Conservation (phyloP, 306 rosid genomes). For the Gleditsia sinensis region DNA sequence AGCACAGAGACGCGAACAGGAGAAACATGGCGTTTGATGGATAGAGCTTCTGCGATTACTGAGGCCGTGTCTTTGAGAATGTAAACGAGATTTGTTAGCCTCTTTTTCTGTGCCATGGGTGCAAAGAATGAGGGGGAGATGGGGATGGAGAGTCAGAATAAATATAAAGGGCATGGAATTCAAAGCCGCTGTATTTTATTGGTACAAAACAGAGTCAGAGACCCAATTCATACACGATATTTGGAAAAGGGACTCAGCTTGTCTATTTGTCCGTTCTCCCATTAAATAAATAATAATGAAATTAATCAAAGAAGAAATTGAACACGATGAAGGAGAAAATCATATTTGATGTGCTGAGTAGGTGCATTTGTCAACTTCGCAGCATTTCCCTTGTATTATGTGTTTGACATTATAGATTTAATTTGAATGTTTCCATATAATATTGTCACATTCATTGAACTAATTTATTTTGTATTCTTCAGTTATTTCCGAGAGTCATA, state of each 20-base stretch:
- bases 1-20: slow-evolving; percentile 54
- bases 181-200: background rate
- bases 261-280: no score
- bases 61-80: slow-evolving; percentile 76
- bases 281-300: background rate
- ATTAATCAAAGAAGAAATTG: background rate
- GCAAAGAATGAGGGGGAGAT: background rate
- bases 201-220: background rate
- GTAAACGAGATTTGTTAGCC: slow-evolving; percentile 42
- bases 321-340: background rate
- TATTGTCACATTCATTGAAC: background rate
- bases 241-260: no score
- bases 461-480: background rate
- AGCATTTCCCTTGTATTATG: background rate
- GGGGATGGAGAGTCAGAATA: background rate
- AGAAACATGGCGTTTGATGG: slow-evolving; percentile 51
- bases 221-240: no score
- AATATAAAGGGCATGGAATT: slow-evolving; percentile 11
- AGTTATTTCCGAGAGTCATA: no score
- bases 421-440: background rate
- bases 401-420: background rate
- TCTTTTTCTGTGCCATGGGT: slow-evolving; percentile 48
- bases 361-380: background rate
- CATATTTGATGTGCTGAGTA: background rate
- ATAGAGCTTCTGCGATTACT: slow-evolving; percentile 53